Conservation (phyloP, 352 stramenopile species). For the Globisporangium echinulatum region DNA sequence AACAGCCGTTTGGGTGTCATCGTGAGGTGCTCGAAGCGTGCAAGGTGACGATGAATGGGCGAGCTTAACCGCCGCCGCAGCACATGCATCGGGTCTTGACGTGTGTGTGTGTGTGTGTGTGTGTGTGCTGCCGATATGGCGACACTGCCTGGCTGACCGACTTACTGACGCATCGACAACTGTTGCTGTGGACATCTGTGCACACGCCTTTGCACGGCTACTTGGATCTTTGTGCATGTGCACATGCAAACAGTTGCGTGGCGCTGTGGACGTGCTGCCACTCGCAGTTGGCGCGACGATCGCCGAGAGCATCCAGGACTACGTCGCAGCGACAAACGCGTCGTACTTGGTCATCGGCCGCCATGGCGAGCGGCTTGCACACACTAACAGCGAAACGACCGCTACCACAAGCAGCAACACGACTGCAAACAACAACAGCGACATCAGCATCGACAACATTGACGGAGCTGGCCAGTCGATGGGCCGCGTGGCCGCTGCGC, state of each 20-base stretch:
- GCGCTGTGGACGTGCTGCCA: constrained; percentile 29
- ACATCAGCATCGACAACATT: neutral
- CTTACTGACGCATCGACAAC: neutral
- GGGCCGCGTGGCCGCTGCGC: constrained; percentile 29
- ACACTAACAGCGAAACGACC: no score
- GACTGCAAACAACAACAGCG: neutral
- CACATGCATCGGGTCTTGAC: neutral
- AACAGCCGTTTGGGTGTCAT: constrained; percentile 26
- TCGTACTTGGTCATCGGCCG: constrained; percentile 45
- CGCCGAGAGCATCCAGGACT: constrained; percentile 50
- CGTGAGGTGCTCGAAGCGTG: constrained; percentile 20
- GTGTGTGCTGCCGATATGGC: neutral
- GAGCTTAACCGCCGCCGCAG: neutral
- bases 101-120: neutral
- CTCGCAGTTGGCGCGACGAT: constrained; percentile 31
- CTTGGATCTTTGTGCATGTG: neutral
- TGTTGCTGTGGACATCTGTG: no score
- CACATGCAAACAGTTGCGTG: constrained; percentile 18
- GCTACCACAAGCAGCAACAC: no score
- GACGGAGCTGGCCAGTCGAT: constrained; percentile 12
- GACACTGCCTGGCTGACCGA: neutral
- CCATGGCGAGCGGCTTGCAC: constrained; percentile 14
- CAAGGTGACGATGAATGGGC: neutral
- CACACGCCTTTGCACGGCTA: no score
- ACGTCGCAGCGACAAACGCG: constrained; percentile 26